Percentiles rank a stretch among this genome's conserved stretches.
Conservation (phyloP, 345 rosid genomes). For the Aquilaria sinensis region DNA sequence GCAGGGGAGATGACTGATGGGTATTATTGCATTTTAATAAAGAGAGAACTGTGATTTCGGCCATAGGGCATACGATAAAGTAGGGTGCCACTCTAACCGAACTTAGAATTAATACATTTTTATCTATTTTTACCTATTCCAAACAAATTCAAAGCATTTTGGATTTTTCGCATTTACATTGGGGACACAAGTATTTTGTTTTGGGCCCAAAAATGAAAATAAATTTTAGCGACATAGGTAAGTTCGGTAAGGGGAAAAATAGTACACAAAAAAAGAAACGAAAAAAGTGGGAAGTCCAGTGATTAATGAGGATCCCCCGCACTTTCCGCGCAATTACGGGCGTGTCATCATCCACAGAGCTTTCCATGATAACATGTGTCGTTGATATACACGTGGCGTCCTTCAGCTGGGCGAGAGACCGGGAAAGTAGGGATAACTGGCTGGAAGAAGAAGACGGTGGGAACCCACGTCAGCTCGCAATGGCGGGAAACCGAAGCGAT, state of each 20-base stretch:
- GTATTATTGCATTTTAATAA: too few relatives aligned
- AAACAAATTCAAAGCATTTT: too few relatives aligned
- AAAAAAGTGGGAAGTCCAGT: neutral
- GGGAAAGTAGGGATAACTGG: conserved; percentile 7
- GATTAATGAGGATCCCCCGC: neutral
- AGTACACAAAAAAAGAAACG: neutral
- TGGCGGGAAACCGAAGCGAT: conserved; percentile 41
- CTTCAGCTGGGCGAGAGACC: neutral
- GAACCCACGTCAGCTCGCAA: conserved; percentile 11
- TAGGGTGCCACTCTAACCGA: too few relatives aligned
- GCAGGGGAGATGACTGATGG: too few relatives aligned
- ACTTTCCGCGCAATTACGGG: conserved; percentile 7
- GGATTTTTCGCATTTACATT: neutral
- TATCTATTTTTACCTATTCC: neutral
- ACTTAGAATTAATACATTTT: too few relatives aligned
- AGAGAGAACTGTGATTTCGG: too few relatives aligned
- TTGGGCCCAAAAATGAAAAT: neutral
- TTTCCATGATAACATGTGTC: neutral
- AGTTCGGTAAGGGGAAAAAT: neutral
- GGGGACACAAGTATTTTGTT: neutral
- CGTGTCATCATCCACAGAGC: neutral
- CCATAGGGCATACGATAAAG: too few relatives aligned
- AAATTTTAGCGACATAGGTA: neutral
- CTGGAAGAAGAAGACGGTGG: conserved; percentile 28
- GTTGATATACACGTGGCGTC: conserved; percentile 6